A percentile compares a stretch with the other conserved stretches of the same genome.
Conservation (phyloP, 768 basidiomycete species). For the Boletus subcaerulescens region DNA sequence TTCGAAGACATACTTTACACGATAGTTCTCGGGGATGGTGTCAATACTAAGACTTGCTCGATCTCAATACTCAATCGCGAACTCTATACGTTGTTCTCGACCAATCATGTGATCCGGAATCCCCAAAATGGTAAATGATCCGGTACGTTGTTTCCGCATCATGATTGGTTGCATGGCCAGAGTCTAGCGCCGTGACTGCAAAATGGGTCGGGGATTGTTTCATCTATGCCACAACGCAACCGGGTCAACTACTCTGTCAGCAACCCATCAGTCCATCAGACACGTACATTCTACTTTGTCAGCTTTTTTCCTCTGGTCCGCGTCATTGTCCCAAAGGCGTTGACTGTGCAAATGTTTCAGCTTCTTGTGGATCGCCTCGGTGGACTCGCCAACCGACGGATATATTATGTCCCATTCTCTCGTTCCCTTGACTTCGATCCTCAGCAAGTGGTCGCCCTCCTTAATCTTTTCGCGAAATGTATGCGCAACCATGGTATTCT, state of each 20-base stretch:
- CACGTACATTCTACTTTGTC: slow-evolving; percentile 63
- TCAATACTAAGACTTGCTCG: too few relatives aligned
- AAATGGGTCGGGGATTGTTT: slow-evolving; percentile 99
- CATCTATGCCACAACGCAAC: slow-evolving; percentile 91
- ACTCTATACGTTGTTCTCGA: too few relatives aligned
- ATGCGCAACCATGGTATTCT: slow-evolving; percentile 39
- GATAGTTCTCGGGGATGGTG: too few relatives aligned
- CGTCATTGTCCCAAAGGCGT: slow-evolving; percentile 47
- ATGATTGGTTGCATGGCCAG: neutral
- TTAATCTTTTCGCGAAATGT: slow-evolving; percentile 38
- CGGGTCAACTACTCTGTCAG: slow-evolving; percentile 94
- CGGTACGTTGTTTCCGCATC: too few relatives aligned
- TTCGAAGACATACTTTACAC: too few relatives aligned
- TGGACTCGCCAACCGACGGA: slow-evolving; percentile 43
- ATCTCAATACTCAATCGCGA: too few relatives aligned
- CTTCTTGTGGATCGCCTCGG: slow-evolving; percentile 42
- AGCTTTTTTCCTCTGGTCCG: slow-evolving; percentile 34
- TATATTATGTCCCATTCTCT: slow-evolving; percentile 52
- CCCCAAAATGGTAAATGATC: too few relatives aligned
- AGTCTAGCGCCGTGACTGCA: slow-evolving; percentile 83
- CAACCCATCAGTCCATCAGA: slow-evolving; percentile 89
- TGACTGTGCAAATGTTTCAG: slow-evolving; percentile 48
- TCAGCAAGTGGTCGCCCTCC: slow-evolving; percentile 23
- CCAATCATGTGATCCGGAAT: too few relatives aligned
- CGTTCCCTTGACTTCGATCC: slow-evolving; percentile 32